These are phyloP conservation scores for Fusarium bulbicola DNA, from an alignment of 2,329 filamentous ascomycete genomes.

Conservation along the genomic window DNA sequence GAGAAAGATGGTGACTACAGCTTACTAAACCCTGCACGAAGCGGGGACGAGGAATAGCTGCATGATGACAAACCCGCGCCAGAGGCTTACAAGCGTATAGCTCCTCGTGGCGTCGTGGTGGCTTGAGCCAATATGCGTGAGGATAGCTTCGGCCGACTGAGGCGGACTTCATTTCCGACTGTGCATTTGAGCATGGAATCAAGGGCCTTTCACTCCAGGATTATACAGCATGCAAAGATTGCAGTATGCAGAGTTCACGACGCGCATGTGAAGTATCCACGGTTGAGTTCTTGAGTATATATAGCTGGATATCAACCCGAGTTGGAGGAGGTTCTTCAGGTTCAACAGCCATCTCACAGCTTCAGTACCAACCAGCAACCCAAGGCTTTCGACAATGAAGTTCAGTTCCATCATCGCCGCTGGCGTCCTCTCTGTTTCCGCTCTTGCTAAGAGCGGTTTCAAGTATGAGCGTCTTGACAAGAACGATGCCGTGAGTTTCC, in stretches of 20 bases:
- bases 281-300: slow-evolving; percentile 4
- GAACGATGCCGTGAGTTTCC: slow-evolving; percentile 36
- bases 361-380: background rate
- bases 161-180: slow-evolving; percentile 11
- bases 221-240: background rate
- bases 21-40: slow-evolving; percentile 16
- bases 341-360: slow-evolving; percentile 14
- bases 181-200: background rate
- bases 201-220: background rate
- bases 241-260: background rate
- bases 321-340: background rate
- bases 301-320: background rate
- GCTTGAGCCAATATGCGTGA: background rate
- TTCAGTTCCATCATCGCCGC: slow-evolving; percentile 24
- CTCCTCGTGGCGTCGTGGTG: background rate
- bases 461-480: slow-evolving; percentile 43
- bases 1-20: slow-evolving; percentile 25
- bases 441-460: slow-evolving; percentile 22
- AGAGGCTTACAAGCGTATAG: slow-evolving; percentile 15
- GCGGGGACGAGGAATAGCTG: slow-evolving; percentile 3
- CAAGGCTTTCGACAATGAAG: slow-evolving; percentile 29
- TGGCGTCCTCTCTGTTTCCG: slow-evolving; percentile 20
- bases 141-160: slow-evolving; percentile 5
- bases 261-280: background rate
- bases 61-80: slow-evolving; percentile 23